Percentiles rank a stretch among this genome's conserved stretches.
phyloP scores from a whole-genome alignment of 164 flowering plant genomes.

The Vitis rupestris region DNA sequence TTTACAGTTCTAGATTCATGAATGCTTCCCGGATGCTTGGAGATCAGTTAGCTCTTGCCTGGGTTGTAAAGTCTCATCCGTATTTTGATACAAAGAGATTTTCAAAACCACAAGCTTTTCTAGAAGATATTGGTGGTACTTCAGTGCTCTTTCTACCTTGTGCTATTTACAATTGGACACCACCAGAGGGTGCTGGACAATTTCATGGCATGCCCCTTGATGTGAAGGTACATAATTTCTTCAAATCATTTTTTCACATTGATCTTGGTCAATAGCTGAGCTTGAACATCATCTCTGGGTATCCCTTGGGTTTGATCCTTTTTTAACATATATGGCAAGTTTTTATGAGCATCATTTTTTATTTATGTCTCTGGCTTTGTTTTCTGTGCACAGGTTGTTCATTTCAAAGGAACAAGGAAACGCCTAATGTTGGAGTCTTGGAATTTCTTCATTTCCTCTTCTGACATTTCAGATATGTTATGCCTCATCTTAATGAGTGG shows the following conservation, averaged over 20 bases:
- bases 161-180: conserved; percentile 89
- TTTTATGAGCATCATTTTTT: no score
- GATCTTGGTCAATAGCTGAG: not conserved
- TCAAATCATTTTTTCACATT: no score
- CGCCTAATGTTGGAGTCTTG: conserved; percentile 96
- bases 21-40: conserved; percentile 95
- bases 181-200: conserved; percentile 98
- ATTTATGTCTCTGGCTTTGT: not conserved
- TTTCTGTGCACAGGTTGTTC: conserved; percentile 65
- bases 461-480: conserved; percentile 66
- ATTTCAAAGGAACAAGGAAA: conserved; percentile 97
- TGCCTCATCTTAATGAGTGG: conserved; percentile 87
- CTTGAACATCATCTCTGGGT: not conserved
- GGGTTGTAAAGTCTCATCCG: conserved; percentile 71
- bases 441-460: conserved; percentile 65
- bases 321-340: no score
- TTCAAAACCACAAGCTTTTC: conserved; percentile 52
- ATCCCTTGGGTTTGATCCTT: not conserved
- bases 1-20: conserved; percentile 65
- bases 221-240: conserved; percentile 58
- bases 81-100: conserved; percentile 66
- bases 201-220: conserved; percentile 99
- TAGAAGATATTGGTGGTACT: conserved; percentile 53
- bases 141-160: conserved; percentile 84
- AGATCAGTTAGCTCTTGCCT: conserved; percentile 90